Evolutionary conservation across 192 early-diverging fungal genomes (phyloP), one percentile per base, ranked within the genome.

Genomic region (Coemansia sp.): DNA sequence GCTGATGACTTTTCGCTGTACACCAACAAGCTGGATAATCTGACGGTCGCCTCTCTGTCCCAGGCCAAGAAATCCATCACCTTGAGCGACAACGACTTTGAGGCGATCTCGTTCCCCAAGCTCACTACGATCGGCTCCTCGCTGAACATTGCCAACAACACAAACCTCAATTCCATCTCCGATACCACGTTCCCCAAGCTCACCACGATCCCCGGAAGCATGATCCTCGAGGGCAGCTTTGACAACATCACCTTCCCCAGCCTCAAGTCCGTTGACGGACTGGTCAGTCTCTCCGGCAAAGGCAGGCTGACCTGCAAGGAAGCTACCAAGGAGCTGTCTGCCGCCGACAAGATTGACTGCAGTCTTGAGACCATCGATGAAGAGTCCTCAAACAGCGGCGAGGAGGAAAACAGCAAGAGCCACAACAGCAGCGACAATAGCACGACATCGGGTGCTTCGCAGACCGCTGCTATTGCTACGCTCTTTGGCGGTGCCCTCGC

Each of bases 61-160:
- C 65, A 57, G n/a, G 78, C 87, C n/a, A 69, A 79, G 53, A 85
- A 85, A 66, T 85, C 88, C 7, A 64, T 90, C 9, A 87, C 86
- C 0, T 76, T 90, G 9, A 81, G 79, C 57, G 79, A 79, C 70
- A 91, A 90, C 76, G 39, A 83, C 22, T 75, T 91, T 45, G 68
- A 56, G 69, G 75, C 84, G n/a, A 69, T 91, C 49, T 74, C 85
- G n/a, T 84, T 90, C 61, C 73, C 86, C 19, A 71, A 75, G 56
- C 61, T 91, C 32, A 74, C 72, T 7, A 74, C 68, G 12, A 74
- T 91, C 25, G 90, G 88, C 12, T 86, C 88, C 38, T 87, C 89
- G 41, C 74, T 90, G 48, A 71, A 85, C 55, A 83, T 91, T 20
- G 81, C 74, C 56, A 88, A 89, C 78, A 91, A 91, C 67, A 86